Conservation (phyloP, 2,329 filamentous ascomycete species). For the Neonectria neomacrospora region DNA sequence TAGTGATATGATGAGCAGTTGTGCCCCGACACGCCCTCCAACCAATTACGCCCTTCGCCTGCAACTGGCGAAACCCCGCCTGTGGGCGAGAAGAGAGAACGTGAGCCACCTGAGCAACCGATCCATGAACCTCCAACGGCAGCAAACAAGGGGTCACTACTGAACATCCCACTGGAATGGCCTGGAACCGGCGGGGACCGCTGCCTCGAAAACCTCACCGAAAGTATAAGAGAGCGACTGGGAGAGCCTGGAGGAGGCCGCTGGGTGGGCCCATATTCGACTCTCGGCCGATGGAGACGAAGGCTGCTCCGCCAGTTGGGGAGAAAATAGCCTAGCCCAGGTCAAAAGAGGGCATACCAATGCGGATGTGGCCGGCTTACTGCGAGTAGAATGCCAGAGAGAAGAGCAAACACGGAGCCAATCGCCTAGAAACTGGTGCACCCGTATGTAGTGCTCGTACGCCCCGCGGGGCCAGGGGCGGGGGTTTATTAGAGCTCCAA, state of each 20-base stretch:
- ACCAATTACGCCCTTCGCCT: constrained; percentile 5
- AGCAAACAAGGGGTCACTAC: background rate
- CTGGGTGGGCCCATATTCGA: constrained; percentile 24
- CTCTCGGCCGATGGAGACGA: constrained; percentile 39
- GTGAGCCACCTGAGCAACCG: background rate
- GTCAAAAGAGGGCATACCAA: constrained; percentile 9
- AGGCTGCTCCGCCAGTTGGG: constrained; percentile 16
- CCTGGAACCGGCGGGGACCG: background rate
- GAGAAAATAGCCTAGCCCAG: constrained; percentile 2
- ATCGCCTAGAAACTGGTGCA: background rate
- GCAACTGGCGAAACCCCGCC: background rate
- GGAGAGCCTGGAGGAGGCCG: background rate
- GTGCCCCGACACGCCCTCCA: constrained; percentile 14
- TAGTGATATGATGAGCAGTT: constrained; percentile 3
- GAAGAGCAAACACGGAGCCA: background rate
- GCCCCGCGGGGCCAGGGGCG: too few relatives aligned
- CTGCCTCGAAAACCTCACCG: background rate
- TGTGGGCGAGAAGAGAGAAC: background rate
- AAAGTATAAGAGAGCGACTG: background rate
- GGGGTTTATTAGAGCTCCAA: background rate
- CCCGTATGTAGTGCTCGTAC: too few relatives aligned
- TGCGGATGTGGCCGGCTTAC: constrained; percentile 13
- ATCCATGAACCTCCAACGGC: background rate
- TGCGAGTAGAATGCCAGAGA: too few relatives aligned
- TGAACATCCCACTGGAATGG: background rate